Percentiles rank a stretch among this genome's conserved stretches.
phyloP scores from a whole-genome alignment of 2,329 filamentous ascomycete genomes.

The Diaporthe longicolla region DNA sequence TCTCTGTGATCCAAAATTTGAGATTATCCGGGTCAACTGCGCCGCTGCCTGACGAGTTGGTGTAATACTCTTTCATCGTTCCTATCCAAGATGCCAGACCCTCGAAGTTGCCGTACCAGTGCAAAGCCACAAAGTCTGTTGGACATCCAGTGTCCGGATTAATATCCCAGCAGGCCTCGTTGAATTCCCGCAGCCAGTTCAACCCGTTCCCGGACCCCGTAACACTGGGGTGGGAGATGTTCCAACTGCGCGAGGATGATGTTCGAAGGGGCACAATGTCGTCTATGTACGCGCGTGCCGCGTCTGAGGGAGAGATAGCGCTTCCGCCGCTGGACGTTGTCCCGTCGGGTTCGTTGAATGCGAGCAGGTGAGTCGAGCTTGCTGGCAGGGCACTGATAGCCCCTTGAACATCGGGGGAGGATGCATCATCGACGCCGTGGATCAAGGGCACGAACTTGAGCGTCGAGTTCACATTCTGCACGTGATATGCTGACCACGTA shows the following conservation, averaged over 20 bases:
- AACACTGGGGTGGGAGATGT: slow-evolving; percentile 58
- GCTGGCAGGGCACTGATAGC: slow-evolving; percentile 49
- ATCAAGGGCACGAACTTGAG: slow-evolving; percentile 56
- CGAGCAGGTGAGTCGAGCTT: slow-evolving; percentile 56
- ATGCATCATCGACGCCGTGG: slow-evolving; percentile 54
- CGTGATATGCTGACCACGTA: slow-evolving; percentile 56
- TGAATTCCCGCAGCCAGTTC: slow-evolving; percentile 57
- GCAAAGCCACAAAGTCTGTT: slow-evolving; percentile 57
- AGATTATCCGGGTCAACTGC: slow-evolving; percentile 45
- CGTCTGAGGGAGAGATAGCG: slow-evolving; percentile 55
- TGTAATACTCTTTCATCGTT: slow-evolving; percentile 54
- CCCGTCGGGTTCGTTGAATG: slow-evolving; percentile 60
- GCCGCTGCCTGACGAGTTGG: slow-evolving; percentile 9
- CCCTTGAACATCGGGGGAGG: slow-evolving; percentile 46
- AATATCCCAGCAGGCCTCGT: slow-evolving; percentile 56
- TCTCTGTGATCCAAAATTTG: slow-evolving; percentile 57
- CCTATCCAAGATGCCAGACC: slow-evolving; percentile 55
- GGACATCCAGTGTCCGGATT: slow-evolving; percentile 55
- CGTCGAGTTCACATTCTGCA: slow-evolving; percentile 45
- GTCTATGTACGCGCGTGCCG: slow-evolving; percentile 54
- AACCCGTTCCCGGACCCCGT: slow-evolving; percentile 57
- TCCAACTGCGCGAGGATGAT: slow-evolving; percentile 49
- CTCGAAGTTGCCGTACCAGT: slow-evolving; percentile 57
- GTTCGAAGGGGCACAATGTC: slow-evolving; percentile 54
- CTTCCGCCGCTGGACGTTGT: slow-evolving; percentile 56